A percentile compares a stretch with the other conserved stretches of the same genome.
Evolutionary conservation across 2,329 filamentous ascomycete species (phyloP).

Genomic region (Ceratocystis lukuohia): DNA sequence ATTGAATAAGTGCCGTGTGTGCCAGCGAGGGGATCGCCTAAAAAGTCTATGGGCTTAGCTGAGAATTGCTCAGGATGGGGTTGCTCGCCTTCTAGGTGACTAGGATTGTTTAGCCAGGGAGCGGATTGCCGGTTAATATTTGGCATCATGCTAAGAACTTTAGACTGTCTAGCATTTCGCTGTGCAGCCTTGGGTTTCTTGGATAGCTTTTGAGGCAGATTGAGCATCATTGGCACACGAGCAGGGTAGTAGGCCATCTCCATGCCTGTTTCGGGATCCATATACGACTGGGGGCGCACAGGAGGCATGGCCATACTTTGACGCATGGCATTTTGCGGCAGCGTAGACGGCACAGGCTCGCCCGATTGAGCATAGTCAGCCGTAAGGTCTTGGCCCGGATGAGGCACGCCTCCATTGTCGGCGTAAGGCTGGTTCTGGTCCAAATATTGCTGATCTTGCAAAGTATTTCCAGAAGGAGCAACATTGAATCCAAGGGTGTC

Average conservation of each 20-base stretch:
- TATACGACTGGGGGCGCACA: slow-evolving; percentile 41
- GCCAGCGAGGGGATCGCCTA: slow-evolving; percentile 13
- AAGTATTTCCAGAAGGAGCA: neutral
- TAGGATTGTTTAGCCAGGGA: slow-evolving; percentile 29
- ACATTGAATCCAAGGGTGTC: slow-evolving; percentile 9
- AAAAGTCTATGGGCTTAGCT: slow-evolving; percentile 16
- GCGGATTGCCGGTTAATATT: slow-evolving; percentile 18
- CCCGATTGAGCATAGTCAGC: neutral
- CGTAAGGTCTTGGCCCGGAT: neutral
- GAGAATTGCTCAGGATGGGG: slow-evolving; percentile 7
- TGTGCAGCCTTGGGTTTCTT: slow-evolving; percentile 51
- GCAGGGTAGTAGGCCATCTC: slow-evolving; percentile 93
- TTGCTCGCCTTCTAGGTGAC: neutral
- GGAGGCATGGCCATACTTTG: slow-evolving; percentile 20
- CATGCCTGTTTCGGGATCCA: slow-evolving; percentile 53
- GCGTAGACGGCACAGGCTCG: neutral
- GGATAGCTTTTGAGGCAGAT: slow-evolving; percentile 77
- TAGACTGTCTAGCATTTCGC: slow-evolving; percentile 57
- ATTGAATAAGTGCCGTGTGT: slow-evolving; percentile 1
- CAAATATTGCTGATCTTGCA: neutral
- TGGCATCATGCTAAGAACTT: slow-evolving; percentile 52
- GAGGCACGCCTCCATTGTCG: too few species aligned
- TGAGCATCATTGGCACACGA: slow-evolving; percentile 84
- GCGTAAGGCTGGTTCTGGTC: neutral
- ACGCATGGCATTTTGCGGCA: neutral